A percentile compares a stretch with the other conserved stretches of the same genome.
phyloP scores from a whole-genome alignment of 179 eudicot species.

The Patellifolia procumbens region DNA sequence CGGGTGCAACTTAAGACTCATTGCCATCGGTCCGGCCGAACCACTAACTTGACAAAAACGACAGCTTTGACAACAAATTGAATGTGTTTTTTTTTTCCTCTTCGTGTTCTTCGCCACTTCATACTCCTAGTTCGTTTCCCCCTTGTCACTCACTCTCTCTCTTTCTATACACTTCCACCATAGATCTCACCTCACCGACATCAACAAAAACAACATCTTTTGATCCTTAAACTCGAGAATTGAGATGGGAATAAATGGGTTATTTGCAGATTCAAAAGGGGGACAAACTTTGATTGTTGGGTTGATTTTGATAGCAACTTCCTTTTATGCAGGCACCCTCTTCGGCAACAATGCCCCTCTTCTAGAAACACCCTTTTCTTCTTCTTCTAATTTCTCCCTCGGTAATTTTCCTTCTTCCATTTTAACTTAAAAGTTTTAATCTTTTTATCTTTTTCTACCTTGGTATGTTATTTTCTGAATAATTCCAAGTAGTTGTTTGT shows the following conservation, averaged over 20 bases:
- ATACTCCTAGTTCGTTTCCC: neutral
- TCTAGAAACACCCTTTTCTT: conserved; percentile 26
- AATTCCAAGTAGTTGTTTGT: neutral
- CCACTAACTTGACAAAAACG: too few species aligned
- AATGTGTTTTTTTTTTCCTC: neutral
- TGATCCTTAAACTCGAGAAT: neutral
- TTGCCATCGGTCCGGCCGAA: too few species aligned
- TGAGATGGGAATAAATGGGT: conserved; percentile 24
- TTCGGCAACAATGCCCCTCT: conserved; percentile 45
- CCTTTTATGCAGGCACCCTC: conserved; percentile 77
- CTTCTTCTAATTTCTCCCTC: conserved; percentile 34
- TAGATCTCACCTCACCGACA: conserved; percentile 1
- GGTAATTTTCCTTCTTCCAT: conserved; percentile 32
- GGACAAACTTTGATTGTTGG: conserved; percentile 52
- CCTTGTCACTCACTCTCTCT: neutral
- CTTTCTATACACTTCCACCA: neutral
- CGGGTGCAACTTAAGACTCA: too few species aligned
- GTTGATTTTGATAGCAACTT: conserved; percentile 61
- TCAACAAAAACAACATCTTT: neutral
- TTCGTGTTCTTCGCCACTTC: neutral
- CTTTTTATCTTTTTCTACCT: neutral
- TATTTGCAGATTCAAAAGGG: conserved; percentile 52
- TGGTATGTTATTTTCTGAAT: neutral
- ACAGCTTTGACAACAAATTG: too few species aligned
- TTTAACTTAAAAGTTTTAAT: conserved; percentile 3